phyloP scores from a whole-genome alignment of 345 rosid species.

The Syzygium jambos region DNA sequence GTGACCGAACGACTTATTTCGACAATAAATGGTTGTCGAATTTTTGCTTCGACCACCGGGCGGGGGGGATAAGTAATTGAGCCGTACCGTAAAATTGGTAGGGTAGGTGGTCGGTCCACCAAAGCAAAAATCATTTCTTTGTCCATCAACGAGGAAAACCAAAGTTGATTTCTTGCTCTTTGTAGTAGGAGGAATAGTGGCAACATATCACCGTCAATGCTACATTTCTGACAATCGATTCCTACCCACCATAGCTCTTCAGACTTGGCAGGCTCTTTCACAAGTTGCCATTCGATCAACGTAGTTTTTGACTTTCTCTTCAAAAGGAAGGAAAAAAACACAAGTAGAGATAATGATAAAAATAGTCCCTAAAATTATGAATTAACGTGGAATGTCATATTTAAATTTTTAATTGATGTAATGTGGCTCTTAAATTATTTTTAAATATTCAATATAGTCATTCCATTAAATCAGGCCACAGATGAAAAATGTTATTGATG shows the following conservation, averaged over 20 bases:
- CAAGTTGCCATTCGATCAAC: neutral
- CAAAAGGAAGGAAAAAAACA: neutral
- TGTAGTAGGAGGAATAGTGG: neutral
- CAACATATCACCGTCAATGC: neutral
- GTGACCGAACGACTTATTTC: neutral
- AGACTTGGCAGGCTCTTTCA: neutral
- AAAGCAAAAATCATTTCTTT: neutral
- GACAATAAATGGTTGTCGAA: neutral
- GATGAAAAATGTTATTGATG: neutral
- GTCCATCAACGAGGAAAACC: neutral
- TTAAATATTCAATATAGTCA: rapidly evolving
- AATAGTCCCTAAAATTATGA: neutral
- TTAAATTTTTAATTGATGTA: rapidly evolving
- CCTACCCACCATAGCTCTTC: neutral
- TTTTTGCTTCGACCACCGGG: neutral
- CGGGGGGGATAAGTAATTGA: neutral
- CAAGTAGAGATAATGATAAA: neutral
- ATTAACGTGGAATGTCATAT: rapidly evolving
- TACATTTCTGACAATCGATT: neutral
- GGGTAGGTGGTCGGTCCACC: neutral
- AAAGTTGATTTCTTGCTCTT: neutral
- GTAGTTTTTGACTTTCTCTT: neutral
- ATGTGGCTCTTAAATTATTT: neutral
- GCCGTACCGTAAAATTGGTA: neutral
- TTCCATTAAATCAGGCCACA: rapidly evolving